Base-by-base conservation (phyloP, 2,329 filamentous ascomycete genomes). In the Monilinia laxa region DNA sequence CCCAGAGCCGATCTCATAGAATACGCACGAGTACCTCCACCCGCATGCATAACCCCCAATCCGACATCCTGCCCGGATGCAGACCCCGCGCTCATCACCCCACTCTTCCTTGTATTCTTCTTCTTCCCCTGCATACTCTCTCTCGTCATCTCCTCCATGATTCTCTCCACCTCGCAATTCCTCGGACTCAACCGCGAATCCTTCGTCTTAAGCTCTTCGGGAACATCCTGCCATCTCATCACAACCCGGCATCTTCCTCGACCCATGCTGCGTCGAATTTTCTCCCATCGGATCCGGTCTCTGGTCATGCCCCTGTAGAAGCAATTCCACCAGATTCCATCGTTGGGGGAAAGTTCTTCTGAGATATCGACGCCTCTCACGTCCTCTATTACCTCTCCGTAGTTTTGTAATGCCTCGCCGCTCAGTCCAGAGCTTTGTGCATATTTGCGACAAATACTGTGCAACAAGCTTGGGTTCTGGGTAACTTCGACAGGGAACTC, bases 241-340 rank as follows among this genome's bases (percentile, higher is more conserved):
- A 74, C 68, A 60, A 75, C 67, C 12, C 72, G 35, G 35, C 71
- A 73, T 25, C 68, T 71, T 0, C 73, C 72, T n/a, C 68, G 60
- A 0, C 62, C 64, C 73, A 75, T 75, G 3, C 69, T 62, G 10
- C 62, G 45, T 57, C 62, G 69, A 10, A 74, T 64, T 11, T 64
- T 63, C 42, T 65, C 53, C 73, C 73, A 75, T 4, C 52, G 45
- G 5, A 25, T 56, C 11, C 64, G 62, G 66, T 74, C 73, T 11
- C 53, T 56, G 16, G 66, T 69, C 16, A 71, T 54, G 0, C 25
- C 55, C 20, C 63, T 7, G 42, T 66, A 71, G 40, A 72, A 72
- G 11, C 5, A 23, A 11, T 56, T 56, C 73, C 73, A 75, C 73
- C 73, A 75, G 2, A 42, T 31, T 0, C 69, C 71, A 42, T 53